phyloP scores from a whole-genome alignment of 2,329 filamentous ascomycete genomes.

The Botryotinia narcissicola region DNA sequence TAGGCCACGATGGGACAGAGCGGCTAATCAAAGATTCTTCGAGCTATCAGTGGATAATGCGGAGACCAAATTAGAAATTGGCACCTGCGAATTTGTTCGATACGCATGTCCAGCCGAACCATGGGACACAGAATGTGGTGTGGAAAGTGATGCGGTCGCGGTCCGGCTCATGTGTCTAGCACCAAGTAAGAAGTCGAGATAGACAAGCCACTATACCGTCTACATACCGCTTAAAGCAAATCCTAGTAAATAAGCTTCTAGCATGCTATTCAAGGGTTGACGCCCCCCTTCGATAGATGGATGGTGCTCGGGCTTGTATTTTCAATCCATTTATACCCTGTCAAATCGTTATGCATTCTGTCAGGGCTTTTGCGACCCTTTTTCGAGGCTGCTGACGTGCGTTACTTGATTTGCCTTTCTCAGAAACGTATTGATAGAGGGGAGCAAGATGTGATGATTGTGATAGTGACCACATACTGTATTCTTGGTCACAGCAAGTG shows the following conservation, averaged over 20 bases:
- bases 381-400: constrained; percentile 16
- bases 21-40: constrained; percentile 45
- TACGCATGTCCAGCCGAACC: constrained; percentile 43
- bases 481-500: constrained; percentile 17
- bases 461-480: constrained; percentile 20
- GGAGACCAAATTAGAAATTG: constrained; percentile 35
- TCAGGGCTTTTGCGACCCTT: constrained; percentile 8
- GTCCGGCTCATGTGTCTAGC: constrained; percentile 42
- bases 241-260: constrained; percentile 23
- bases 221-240: constrained; percentile 40
- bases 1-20: constrained; percentile 37
- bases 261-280: constrained; percentile 16
- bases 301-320: neutral
- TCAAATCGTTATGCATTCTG: constrained; percentile 14
- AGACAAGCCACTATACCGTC: constrained; percentile 36
- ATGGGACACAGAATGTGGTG: constrained; percentile 31
- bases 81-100: constrained; percentile 11
- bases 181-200: constrained; percentile 32
- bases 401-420: neutral
- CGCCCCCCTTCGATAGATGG: neutral
- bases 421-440: constrained; percentile 2
- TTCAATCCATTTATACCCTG: constrained; percentile 4
- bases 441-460: constrained; percentile 16
- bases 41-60: constrained; percentile 45
- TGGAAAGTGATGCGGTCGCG: constrained; percentile 46